Base-by-base conservation (phyloP, 345 rosid genomes). In the Eucalyptus erythrocorys region DNA sequence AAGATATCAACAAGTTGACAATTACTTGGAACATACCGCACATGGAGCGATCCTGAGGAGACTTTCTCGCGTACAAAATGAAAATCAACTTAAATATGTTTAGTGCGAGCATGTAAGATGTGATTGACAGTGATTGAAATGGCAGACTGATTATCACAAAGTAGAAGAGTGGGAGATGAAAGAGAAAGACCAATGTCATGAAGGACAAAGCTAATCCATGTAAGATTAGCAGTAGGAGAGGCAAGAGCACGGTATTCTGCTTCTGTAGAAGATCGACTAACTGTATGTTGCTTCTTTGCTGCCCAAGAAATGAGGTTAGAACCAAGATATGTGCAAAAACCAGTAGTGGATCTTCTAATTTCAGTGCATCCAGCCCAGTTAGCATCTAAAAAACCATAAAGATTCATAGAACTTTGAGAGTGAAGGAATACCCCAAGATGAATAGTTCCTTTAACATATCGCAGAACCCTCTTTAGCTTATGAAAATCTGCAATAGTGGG, bases 211-310 rank as follows among this genome's bases (percentile, higher is more conserved):
- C 21, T 6, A 2, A 80, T 16, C 87, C 88, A 89, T 13, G 30
- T 12, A 48, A 86, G 50, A 14, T 89, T 57, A 37, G 8, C 10
- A 19, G 6, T 34, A 2, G 50, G 26, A 16, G 24, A 7, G 21
- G 90, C 88, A 24, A 89, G 9, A 7, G 80, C 88, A 4, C 61
- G 34, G 15, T 89, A 89, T 27, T 87, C 87, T 2, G 87, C 88
- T 22, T 89, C 88, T 4, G 88, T 86, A 40, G 86, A 86, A 0
- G 90, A 89, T 7, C 86, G 85, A 68, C 86, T 48, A 1, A 89
- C 47, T 0, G 49, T 71, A 8, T 27, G 50, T n/a, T n/a, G n/a
- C n/a, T n/a, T n/a, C n/a, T n/a, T n/a, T n/a, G n/a, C n/a, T n/a
- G n/a, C n/a, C n/a, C 85, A 86, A 21, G 86, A 86, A 40, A 86